These are phyloP conservation scores for Jamesozyma jinghongensis DNA, from an alignment of 805 yeast species.

Conservation along the genomic window DNA sequence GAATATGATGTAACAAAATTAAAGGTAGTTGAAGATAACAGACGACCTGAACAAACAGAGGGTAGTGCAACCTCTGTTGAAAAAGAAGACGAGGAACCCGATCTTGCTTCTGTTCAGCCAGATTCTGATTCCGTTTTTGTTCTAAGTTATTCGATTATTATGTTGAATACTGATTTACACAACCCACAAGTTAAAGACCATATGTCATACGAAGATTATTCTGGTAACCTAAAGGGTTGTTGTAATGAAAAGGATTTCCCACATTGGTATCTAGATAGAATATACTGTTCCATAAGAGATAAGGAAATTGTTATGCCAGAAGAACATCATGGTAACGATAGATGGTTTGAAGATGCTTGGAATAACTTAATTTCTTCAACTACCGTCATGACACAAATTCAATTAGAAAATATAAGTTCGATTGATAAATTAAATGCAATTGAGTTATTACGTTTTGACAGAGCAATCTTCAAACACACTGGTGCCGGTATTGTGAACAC, in stretches of 20 bases:
- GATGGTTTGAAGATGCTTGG: slow-evolving; percentile 88
- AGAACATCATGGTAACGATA: slow-evolving; percentile 88
- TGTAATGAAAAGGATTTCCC: slow-evolving; percentile 73
- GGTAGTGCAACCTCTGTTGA: slow-evolving; percentile 11
- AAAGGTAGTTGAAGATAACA: neutral
- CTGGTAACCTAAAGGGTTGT: slow-evolving; percentile 70
- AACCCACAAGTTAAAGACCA: slow-evolving; percentile 87
- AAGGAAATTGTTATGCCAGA: slow-evolving; percentile 96
- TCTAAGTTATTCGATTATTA: slow-evolving; percentile 80
- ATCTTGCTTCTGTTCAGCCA: slow-evolving; percentile 48
- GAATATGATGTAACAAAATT: slow-evolving; percentile 17
- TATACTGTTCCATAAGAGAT: slow-evolving; percentile 70
- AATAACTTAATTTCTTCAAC: slow-evolving; percentile 48
- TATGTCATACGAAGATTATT: slow-evolving; percentile 81
- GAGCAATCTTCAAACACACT: slow-evolving; percentile 53
- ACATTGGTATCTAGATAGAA: slow-evolving; percentile 71
- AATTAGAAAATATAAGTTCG: slow-evolving; percentile 13
- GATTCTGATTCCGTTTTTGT: slow-evolving; percentile 83
- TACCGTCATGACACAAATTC: slow-evolving; percentile 26
- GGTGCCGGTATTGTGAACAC: slow-evolving; percentile 64
- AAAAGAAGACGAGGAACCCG: slow-evolving; percentile 14
- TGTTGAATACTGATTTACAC: slow-evolving; percentile 90
- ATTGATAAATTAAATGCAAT: slow-evolving; percentile 15
- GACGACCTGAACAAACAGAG: slow-evolving; percentile 6
- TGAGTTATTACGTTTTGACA: slow-evolving; percentile 52